These are phyloP conservation scores for Elsinoe batatas DNA, from an alignment of 2,329 filamentous ascomycete species.

Conservation along the genomic window DNA sequence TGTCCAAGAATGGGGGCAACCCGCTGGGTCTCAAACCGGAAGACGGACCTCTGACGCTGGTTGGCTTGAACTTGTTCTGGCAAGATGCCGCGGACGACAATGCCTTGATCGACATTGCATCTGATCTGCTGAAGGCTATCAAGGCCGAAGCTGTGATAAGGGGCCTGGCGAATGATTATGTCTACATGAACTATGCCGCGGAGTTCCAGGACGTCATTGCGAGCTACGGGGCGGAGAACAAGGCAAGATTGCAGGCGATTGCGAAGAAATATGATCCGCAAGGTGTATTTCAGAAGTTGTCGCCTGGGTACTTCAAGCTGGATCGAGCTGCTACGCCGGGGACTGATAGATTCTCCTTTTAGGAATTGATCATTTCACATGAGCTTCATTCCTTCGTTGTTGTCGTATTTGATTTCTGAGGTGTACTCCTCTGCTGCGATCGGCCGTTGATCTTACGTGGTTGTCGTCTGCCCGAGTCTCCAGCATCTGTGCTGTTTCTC, in stretches of 20 bases:
- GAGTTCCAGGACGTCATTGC: constrained; percentile 28
- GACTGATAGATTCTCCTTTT: not conserved
- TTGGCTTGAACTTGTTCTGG: not conserved
- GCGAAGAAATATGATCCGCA: constrained; percentile 29
- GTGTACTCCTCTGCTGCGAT: not conserved
- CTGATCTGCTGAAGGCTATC: not conserved
- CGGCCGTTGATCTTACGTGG: not conserved
- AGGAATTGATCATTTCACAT: not conserved
- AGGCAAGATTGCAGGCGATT: constrained; percentile 23
- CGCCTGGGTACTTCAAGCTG: constrained; percentile 30
- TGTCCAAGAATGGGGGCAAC: constrained; percentile 15
- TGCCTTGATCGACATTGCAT: not conserved
- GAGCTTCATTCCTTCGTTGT: not conserved
- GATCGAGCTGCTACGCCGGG: not conserved
- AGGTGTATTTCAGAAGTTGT: constrained; percentile 27
- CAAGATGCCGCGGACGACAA: not conserved
- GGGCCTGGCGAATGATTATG: constrained; percentile 17
- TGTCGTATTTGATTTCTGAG: not conserved
- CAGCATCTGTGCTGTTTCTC: not conserved
- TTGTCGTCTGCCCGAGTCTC: not conserved
- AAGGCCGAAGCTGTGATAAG: not conserved
- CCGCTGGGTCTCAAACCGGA: not conserved
- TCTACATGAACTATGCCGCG: constrained; percentile 30
- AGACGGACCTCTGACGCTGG: not conserved
- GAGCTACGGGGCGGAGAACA: constrained; percentile 24